These are phyloP conservation scores for Eucalyptus pumila DNA, from an alignment of 345 rosid genomes.

Conservation along the genomic window DNA sequence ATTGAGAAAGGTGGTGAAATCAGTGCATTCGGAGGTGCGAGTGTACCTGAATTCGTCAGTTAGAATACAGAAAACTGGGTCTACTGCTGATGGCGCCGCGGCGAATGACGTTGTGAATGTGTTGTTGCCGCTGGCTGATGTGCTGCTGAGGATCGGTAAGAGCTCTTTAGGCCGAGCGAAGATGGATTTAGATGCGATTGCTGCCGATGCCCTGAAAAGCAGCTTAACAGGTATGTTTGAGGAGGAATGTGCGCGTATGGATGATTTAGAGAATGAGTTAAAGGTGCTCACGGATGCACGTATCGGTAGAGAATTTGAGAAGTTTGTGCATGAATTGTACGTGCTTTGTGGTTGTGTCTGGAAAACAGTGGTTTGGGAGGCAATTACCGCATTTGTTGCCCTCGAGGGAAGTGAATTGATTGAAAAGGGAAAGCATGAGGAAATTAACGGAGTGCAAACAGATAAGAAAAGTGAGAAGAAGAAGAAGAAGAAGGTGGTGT, in stretches of 20 bases:
- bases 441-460: constrained; percentile 15
- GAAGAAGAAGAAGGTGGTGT: constrained; percentile 55
- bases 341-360: constrained; percentile 30
- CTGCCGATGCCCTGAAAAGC: constrained; percentile 13
- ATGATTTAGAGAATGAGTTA: constrained; percentile 10
- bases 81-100: background rate
- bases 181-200: constrained; percentile 26
- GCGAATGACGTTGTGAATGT: constrained; percentile 11
- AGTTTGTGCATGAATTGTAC: constrained; percentile 39
- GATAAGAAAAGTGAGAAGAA: constrained; percentile 33
- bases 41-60: constrained; percentile 36
- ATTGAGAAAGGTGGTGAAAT: constrained; percentile 44
- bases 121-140: constrained; percentile 22
- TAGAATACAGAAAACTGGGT: constrained; percentile 15
- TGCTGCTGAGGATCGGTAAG: constrained; percentile 35
- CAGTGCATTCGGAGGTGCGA: constrained; percentile 37
- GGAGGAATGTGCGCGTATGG: background rate
- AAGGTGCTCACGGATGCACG: constrained; percentile 14
- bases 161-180: constrained; percentile 34
- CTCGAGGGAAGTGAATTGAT: constrained; percentile 47
- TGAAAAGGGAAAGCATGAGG: constrained; percentile 15
- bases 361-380: constrained; percentile 78
- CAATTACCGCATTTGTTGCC: constrained; percentile 38
- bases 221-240: constrained; percentile 19
- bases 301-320: constrained; percentile 24